phyloP scores from a whole-genome alignment of 2,329 filamentous ascomycete species.

The Penicillium sp. region DNA sequence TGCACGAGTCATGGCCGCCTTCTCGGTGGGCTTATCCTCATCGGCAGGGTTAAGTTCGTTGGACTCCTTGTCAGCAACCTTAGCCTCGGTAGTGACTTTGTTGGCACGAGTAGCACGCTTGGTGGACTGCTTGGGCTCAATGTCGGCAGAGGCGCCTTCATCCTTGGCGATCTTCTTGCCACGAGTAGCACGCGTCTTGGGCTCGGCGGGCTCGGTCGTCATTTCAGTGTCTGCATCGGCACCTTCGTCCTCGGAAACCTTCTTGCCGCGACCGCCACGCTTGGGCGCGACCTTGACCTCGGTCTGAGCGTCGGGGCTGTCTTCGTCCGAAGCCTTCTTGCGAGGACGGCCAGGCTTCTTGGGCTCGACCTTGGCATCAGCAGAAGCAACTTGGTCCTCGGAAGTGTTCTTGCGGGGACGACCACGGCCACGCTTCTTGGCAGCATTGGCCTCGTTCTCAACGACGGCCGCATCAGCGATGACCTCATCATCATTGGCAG shows the following conservation, averaged over 20 bases:
- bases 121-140: neutral
- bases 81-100: neutral
- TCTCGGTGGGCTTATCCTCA: neutral
- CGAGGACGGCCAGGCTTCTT: slow-evolving; percentile 4
- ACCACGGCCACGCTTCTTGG: slow-evolving; percentile 24
- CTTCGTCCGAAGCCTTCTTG: slow-evolving; percentile 1
- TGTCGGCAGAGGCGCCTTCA: neutral
- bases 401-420: neutral
- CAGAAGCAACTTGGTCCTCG: neutral
- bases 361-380: neutral
- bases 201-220: neutral
- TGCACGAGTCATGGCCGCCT: neutral
- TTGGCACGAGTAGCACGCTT: neutral
- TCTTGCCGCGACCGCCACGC: neutral
- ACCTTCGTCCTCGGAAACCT: neutral
- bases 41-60: neutral
- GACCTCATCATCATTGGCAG: slow-evolving; percentile 10
- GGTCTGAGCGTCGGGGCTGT: neutral
- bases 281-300: neutral
- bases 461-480: slow-evolving; percentile 12
- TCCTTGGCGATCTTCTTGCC: neutral
- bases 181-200: neutral
- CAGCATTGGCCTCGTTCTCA: slow-evolving; percentile 17
- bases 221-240: neutral
- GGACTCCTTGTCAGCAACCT: neutral